Conservation (phyloP, 768 basidiomycete genomes). For the Leucocoprinus birnbaumii region DNA sequence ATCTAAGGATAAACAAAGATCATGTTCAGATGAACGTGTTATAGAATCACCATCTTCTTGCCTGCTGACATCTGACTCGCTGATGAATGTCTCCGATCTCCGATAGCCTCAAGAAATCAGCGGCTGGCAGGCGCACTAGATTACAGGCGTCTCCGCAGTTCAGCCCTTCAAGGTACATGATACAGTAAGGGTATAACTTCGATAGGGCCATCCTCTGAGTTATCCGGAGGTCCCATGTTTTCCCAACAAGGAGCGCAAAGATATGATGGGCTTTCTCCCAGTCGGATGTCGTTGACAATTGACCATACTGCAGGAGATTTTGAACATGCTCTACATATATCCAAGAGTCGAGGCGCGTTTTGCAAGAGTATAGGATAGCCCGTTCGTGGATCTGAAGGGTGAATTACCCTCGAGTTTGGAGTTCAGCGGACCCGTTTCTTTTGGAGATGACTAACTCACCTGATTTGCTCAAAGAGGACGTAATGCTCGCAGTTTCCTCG, state of each 20-base stretch:
- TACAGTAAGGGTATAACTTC: conserved; percentile 8
- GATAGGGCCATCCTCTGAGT: conserved; percentile 3
- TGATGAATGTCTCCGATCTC: too few species aligned
- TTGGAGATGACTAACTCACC: conserved; percentile 30
- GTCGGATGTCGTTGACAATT: conserved; percentile 65
- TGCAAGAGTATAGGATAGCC: conserved; percentile 72
- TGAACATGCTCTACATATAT: conserved; percentile 65
- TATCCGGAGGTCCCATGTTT: conserved; percentile 56
- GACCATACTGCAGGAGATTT: conserved; percentile 71
- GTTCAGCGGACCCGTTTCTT: conserved; percentile 1
- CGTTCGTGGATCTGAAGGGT: conserved; percentile 49
- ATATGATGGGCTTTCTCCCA: conserved; percentile 77
- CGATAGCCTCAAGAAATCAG: too few species aligned
- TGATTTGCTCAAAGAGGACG: conserved; percentile 67
- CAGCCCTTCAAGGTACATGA: conserved; percentile 3
- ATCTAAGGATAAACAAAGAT: too few species aligned
- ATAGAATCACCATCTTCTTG: too few species aligned
- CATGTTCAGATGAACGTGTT: too few species aligned
- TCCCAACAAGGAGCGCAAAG: conserved; percentile 76
- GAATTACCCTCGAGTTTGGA: conserved; percentile 44
- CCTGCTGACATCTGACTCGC: too few species aligned
- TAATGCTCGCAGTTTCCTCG: conserved; percentile 83
- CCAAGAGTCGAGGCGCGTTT: conserved; percentile 56
- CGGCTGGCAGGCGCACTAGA: too few species aligned
- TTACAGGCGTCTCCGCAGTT: not conserved